phyloP scores from a whole-genome alignment of 805 yeast species.

The Pichia gijzeniarum region DNA sequence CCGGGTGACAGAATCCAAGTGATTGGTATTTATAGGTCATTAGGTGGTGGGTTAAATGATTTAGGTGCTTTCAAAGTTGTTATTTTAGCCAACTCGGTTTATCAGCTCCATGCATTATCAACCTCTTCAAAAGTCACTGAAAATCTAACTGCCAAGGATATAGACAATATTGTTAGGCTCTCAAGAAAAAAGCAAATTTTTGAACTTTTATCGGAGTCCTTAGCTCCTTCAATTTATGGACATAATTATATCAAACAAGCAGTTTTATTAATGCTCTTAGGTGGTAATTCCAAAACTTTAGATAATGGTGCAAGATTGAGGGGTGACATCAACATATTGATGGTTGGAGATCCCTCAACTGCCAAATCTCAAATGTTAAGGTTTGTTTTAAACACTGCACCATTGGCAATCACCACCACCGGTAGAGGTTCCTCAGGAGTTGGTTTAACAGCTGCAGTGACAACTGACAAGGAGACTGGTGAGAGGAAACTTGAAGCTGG shows the following conservation, averaged over 20 bases:
- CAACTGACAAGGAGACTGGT: conserved; percentile 94
- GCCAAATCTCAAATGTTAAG: conserved; percentile 95
- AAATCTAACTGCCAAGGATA: conserved; percentile 70
- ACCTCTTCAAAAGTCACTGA: conserved; percentile 60
- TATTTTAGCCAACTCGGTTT: conserved; percentile 83
- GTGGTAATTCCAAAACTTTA: conserved; percentile 91
- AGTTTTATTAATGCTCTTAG: conserved; percentile 80
- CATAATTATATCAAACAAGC: conserved; percentile 89
- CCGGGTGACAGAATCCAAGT: conserved; percentile 96
- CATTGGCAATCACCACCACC: conserved; percentile 94
- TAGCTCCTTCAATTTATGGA: conserved; percentile 96
- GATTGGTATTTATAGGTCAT: conserved; percentile 88
- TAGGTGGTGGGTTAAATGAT: conserved; percentile 66
- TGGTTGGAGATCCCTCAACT: conserved; percentile 99
- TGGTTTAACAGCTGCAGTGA: conserved; percentile 98
- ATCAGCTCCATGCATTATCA: conserved; percentile 82
- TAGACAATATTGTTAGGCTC: conserved; percentile 76
- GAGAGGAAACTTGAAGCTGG: conserved; percentile 96
- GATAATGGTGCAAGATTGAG: conserved; percentile 94
- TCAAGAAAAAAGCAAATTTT: conserved; percentile 68
- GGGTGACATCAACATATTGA: conserved; percentile 91
- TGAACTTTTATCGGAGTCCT: conserved; percentile 71
- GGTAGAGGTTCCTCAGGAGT: conserved; percentile 99
- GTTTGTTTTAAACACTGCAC: conserved; percentile 90
- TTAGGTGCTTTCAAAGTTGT: conserved; percentile 73